Evolutionary conservation across 768 basidiomycete genomes (phyloP), one percentile per base, ranked within the genome.

Genomic region (Suillus hirtellus): DNA sequence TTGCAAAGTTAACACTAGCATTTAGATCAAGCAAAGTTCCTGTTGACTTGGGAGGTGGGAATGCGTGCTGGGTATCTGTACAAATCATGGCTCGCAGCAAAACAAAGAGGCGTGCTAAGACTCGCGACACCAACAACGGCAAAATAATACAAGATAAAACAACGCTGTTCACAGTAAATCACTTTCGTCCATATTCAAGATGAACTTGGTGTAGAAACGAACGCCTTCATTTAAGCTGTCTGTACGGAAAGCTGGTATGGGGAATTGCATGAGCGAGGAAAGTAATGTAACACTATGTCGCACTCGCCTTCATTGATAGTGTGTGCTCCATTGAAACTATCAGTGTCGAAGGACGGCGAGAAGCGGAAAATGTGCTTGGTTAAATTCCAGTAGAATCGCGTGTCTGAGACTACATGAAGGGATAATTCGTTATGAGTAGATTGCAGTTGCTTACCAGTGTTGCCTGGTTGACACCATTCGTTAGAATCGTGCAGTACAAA

Each of bases 101-200:
- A 31, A 31, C 31, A 31, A 31, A 31, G 31, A 31, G 31, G 31
- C 31, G 31, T 6, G 5, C 31, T 31, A 31, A 31, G 31, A 31
- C 31, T 31, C 31, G 31, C 31, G 31, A 31, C 31, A 31, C 31
- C 5, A 31, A 31, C 31, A 31, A 31, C 31, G 31, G 31, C 5
- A 31, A 31, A 31, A 31, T 31, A 6, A 31, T 5, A 31, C 31
- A 31, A 31, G 31, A 31, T 31, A 34, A 52, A 54, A 21, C 31
- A 14, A 24, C 15, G 27, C 9, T 47, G 12, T 2, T 69, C 52
- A 70, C 0, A 55, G 60, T 12, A 70, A 34, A 34, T 67, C 42
- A 4, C 82, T 76, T 69, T 90, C 88, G 65, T 90, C 89, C 2
- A 80, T 78, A 69, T 90, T 91, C 54, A 91, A 75, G n/a, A 91